phyloP scores from a whole-genome alignment of 495 filamentous ascomycete genomes.

The Tirmania nivea region DNA sequence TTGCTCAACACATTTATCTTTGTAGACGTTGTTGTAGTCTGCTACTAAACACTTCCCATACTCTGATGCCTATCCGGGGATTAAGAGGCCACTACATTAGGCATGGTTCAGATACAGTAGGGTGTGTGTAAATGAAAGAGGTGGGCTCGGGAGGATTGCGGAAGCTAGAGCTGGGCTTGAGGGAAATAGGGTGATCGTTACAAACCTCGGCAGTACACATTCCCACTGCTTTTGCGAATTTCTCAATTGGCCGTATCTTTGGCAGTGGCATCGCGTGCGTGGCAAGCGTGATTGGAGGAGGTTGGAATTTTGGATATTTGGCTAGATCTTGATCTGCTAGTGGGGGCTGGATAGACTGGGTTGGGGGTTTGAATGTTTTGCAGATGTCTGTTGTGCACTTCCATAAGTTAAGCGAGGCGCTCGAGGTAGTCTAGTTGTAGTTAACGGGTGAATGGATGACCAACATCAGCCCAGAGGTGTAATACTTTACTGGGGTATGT shows the following conservation, averaged over 20 bases:
- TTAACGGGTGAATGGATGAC: too few species aligned
- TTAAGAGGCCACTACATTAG: background rate
- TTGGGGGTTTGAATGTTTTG: too few species aligned
- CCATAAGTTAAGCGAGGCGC: too few species aligned
- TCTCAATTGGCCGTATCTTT: slow-evolving; percentile 56
- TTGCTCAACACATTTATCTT: slow-evolving; percentile 73
- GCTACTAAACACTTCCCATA: slow-evolving; percentile 85
- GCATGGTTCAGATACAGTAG: background rate
- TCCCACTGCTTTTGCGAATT: slow-evolving; percentile 59
- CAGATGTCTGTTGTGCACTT: too few species aligned
- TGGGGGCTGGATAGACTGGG: too few species aligned
- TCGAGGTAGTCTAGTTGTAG: too few species aligned
- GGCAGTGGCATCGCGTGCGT: slow-evolving; percentile 17
- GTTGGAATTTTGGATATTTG: too few species aligned
- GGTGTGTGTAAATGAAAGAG: background rate
- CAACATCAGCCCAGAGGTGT: too few species aligned
- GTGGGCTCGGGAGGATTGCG: background rate
- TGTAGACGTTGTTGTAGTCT: slow-evolving; percentile 78
- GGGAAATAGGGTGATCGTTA: background rate
- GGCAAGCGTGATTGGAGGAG: too few species aligned
- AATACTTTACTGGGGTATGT: too few species aligned
- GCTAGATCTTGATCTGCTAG: too few species aligned
- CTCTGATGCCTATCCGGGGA: slow-evolving; percentile 37
- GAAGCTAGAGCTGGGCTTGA: too few species aligned
- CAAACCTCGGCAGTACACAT: slow-evolving; percentile 67